These are phyloP conservation scores for Hymenoscyphus infarciens DNA, from an alignment of 2,329 filamentous ascomycete genomes.

Conservation along the genomic window DNA sequence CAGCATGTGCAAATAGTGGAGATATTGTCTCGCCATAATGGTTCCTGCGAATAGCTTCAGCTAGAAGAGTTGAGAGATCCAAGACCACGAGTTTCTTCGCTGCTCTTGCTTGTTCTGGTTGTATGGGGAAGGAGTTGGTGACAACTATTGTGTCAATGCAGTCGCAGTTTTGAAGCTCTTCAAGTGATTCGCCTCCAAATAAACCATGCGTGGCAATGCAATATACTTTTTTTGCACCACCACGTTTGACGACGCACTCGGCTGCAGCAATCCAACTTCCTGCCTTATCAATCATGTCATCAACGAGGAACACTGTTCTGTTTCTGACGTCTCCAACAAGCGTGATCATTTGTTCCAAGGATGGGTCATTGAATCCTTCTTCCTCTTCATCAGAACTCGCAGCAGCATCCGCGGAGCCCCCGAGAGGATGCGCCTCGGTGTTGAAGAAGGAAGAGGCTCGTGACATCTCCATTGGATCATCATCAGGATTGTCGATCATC, in stretches of 20 bases:
- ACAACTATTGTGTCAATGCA: constrained; percentile 93
- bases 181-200: constrained; percentile 84
- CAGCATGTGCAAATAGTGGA: constrained; percentile 31
- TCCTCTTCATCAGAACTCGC: constrained; percentile 89
- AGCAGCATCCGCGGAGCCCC: constrained; percentile 80
- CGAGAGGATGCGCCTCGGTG: constrained; percentile 63
- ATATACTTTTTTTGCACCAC: constrained; percentile 88
- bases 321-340: constrained; percentile 92
- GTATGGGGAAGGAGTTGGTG: constrained; percentile 95
- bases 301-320: constrained; percentile 87
- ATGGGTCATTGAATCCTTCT: constrained; percentile 74
- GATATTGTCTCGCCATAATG: constrained; percentile 86
- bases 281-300: constrained; percentile 98
- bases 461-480: constrained; percentile 79
- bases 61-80: constrained; percentile 81
- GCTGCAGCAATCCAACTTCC: constrained; percentile 96
- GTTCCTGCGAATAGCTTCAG: constrained; percentile 91
- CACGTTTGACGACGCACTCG: constrained; percentile 92
- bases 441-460: constrained; percentile 78
- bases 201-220: constrained; percentile 96
- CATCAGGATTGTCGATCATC: constrained; percentile 52
- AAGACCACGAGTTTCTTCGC: constrained; percentile 84
- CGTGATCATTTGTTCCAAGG: constrained; percentile 91
- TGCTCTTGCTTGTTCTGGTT: constrained; percentile 64
- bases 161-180: constrained; percentile 86